Base-by-base conservation (phyloP, 2,329 filamentous ascomycete genomes). In the Colletotrichum siamense region DNA sequence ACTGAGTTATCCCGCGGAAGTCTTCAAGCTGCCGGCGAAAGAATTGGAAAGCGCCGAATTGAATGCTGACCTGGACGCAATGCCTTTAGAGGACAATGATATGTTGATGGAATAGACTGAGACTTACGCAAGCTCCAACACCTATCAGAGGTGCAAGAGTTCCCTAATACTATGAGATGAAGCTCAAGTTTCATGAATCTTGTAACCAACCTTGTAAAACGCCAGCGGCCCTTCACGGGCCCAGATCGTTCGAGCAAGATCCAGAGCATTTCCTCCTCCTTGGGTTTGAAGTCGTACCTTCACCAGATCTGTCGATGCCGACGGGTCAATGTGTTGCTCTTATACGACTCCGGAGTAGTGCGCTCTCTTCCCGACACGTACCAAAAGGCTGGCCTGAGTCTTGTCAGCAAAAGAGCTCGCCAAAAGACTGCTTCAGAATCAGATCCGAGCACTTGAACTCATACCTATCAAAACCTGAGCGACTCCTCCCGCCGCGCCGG, bases 41-140 rank as follows among this genome's bases (percentile, higher is more conserved):
- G 28, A 62, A 34, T 62, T 62, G 59, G 59, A 62, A 62, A 12
- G 59, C 59, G 59, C 59, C 59, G 18, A 62, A 62, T 62, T 62
- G 59, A 62, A 62, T 62, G 18, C 59, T 62, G 10, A 62, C 59
- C 59, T 62, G 16, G 7, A 62, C 4, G 59, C 13, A 18, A 3
- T 62, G 8, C 2, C 10, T 12, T 62, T 34, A n/a, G 28, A 28
- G 59, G 15, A 16, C 6, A 8, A 6, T 62, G 34, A 15, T 7
- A 15, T 36, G 13, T 15, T 36, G 34, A 13, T 34, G 26, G 57
- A 26, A 61, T 16, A 18, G 7, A 15, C 16, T 18, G 13, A n/a
- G 28, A 62, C 57, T 62, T 62, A 62, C 59, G 18, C 59, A 62
- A n/a, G 59, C 59, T 1, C 59, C 59, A 3, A 62, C 59, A 2